Base-by-base conservation (phyloP, 768 basidiomycete genomes). In the Trametes coccinea region DNA sequence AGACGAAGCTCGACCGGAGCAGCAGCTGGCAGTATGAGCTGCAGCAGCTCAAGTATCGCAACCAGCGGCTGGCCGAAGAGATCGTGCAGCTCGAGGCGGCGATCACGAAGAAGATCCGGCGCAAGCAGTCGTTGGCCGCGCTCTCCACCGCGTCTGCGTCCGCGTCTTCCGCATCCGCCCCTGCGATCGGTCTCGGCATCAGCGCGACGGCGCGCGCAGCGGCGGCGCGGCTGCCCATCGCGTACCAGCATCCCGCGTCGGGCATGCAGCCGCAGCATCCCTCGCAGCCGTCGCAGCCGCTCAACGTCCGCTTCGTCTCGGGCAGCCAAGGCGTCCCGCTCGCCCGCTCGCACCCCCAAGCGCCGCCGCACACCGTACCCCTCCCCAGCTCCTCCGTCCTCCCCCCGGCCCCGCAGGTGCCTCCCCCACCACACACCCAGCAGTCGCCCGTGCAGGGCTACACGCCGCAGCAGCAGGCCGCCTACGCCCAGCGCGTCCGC, bases 21-120 rank as follows among this genome's bases (percentile, higher is more conserved):
- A 88, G 88, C 34, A 93, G 91, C 65, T 97, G 95, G 94, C 94
- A 96, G 76, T 96, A 93, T 67, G 92, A 94, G 76, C 78, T 95
- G 50, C 89, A 93, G 75, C 91, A 94, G 73, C 78, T 95, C 65
- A 82, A 86, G 69, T 86, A 87, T 67, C 79, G 82, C 54, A 93
- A 93, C 69, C 79, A 84, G 73, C 74, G 85, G 62, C 64, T 93
- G 57, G 72, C 72, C 53, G 88, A 89, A 48, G 89, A 92, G 68
- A 62, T 86, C 31, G 71, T 70, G 27, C 71, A 68, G 16, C 72
- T 83, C 11, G 81, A 82, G 69, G 60, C 59, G 14, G 56, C 44
- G 10, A 53, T 65, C 47, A 46, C 52, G 17, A 64, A 64, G 54
- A 59, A 56, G 45, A 41, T 56, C 10, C 58, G 62, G 11, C 16